Percentiles rank a stretch among this genome's conserved stretches.
Conservation (phyloP, 768 basidiomycete genomes). For the Podaxis mareebaensis region DNA sequence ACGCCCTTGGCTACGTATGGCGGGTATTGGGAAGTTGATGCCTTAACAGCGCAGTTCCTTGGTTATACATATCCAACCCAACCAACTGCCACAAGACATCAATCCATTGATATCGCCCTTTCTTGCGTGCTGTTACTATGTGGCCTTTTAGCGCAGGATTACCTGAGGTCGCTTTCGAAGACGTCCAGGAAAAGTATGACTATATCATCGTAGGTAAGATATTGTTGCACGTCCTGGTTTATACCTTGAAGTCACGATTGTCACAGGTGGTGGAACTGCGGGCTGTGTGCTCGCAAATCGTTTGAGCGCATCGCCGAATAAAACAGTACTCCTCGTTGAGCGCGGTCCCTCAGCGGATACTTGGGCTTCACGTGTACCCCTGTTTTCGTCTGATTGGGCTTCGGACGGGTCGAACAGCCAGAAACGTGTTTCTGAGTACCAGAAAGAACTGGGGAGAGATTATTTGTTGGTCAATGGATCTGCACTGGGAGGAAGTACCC, state of each 20-base stretch:
- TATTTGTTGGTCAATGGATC: conserved; percentile 35
- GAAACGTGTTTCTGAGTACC: conserved; percentile 39
- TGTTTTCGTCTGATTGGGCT: conserved; percentile 13
- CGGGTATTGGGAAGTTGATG: too few species aligned
- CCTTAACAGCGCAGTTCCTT: too few species aligned
- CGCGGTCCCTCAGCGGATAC: conserved; percentile 49
- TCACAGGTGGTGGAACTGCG: conserved; percentile 55
- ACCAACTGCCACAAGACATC: too few species aligned
- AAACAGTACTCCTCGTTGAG: conserved; percentile 57
- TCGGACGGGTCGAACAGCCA: conserved; percentile 36
- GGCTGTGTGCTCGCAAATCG: conserved; percentile 62
- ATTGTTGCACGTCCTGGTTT: conserved; percentile 22
- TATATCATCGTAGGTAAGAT: conserved; percentile 19
- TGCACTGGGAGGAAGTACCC: conserved; percentile 39
- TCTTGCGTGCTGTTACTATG: background rate
- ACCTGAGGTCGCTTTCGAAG: conserved; percentile 1
- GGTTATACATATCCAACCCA: too few species aligned
- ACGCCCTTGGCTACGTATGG: too few species aligned
- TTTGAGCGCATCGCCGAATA: conserved; percentile 50
- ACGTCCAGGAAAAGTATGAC: conserved; percentile 16
- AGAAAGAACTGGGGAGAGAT: conserved; percentile 34
- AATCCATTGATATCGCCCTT: too few species aligned
- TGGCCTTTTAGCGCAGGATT: conserved; percentile 12
- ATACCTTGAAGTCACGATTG: background rate
- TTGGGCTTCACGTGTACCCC: conserved; percentile 25